Evolutionary conservation across 805 yeast genomes (phyloP).

Genomic region (Candida alai): DNA sequence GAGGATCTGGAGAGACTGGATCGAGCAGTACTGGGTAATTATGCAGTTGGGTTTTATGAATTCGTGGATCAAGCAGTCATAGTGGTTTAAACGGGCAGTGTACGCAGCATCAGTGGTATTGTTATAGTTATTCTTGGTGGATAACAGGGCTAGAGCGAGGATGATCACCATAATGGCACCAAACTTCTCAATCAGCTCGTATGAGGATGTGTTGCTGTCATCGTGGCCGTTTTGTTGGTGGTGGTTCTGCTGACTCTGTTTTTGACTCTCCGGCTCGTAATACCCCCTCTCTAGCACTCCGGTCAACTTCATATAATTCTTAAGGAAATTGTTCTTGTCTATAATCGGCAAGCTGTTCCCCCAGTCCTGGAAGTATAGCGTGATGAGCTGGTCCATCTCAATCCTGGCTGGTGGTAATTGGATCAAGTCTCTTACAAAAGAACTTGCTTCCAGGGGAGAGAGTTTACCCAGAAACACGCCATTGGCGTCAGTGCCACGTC

Average conservation of each 20-base stretch:
- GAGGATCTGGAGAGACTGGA: slow-evolving; percentile 66
- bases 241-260: too few relatives aligned
- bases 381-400: slow-evolving; percentile 63
- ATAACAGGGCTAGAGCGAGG: slow-evolving; percentile 45
- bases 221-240: slow-evolving; percentile 1
- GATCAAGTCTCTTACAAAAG: slow-evolving; percentile 36
- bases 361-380: slow-evolving; percentile 76
- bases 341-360: slow-evolving; percentile 64
- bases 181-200: slow-evolving; percentile 46
- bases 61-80: slow-evolving; percentile 59
- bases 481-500: slow-evolving; percentile 15
- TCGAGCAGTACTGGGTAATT: slow-evolving; percentile 52
- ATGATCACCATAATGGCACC: slow-evolving; percentile 52
- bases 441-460: slow-evolving; percentile 37
- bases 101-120: slow-evolving; percentile 11
- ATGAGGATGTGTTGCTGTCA: slow-evolving; percentile 11
- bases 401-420: slow-evolving; percentile 47
- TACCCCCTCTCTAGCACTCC: slow-evolving; percentile 38
- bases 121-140: slow-evolving; percentile 33
- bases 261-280: slow-evolving; percentile 4
- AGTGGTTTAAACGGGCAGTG: slow-evolving; percentile 38
- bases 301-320: slow-evolving; percentile 49
- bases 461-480: slow-evolving; percentile 21
- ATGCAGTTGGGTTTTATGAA: slow-evolving; percentile 58
- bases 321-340: slow-evolving; percentile 64